Base-by-base conservation (phyloP, 2,329 filamentous ascomycete genomes). In the Chrysoporthe austroafricana region DNA sequence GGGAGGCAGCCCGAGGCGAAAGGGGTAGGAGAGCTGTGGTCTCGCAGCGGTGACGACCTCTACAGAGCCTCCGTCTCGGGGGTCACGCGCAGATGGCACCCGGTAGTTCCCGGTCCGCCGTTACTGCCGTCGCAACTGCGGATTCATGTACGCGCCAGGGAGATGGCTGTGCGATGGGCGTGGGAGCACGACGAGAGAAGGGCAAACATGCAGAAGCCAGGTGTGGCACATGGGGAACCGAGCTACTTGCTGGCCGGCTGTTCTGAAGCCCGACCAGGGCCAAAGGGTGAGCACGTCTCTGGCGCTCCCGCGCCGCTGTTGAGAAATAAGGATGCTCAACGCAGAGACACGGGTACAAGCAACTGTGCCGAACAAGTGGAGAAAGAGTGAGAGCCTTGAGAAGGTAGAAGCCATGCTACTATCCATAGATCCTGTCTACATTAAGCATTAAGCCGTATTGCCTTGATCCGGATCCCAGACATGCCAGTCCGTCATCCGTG, bases 401-500 rank as follows among this genome's bases (percentile, higher is more conserved):
- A 54, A 36, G 21, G 52, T 48, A 32, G 60, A 57, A 60, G 67
- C 54, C 62, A 57, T 63, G 64, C 64, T 56, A 54, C 58, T 56
- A 46, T 58, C 62, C 60, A 66, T 57, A 63, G 67, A 66, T 63
- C 64, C 67, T 66, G 67, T 69, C 67, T 66, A 69, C 36, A 69
- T 66, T 66, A 69, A 54, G 67, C 67, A 69, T 66, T 69, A 69
- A 59, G 48, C 44, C 44, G 3, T 32, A 32, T 18, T 16, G 4
- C 6, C 58, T 18, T 18, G 21, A 26, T n/a, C 56, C 32, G 21
- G n/a, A 54, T 46, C 34, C 36, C 16, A 18, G 21, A 26, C 26
- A 56, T 21, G 44, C 54, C 18, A 46, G 34, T 32, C 42, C 26
- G 3, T 54, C 18, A 39, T 11, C 18, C 42, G 26, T 44, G 43